These are phyloP conservation scores for Colletotrichum cereale DNA, from an alignment of 2,329 filamentous ascomycete species.

Conservation along the genomic window DNA sequence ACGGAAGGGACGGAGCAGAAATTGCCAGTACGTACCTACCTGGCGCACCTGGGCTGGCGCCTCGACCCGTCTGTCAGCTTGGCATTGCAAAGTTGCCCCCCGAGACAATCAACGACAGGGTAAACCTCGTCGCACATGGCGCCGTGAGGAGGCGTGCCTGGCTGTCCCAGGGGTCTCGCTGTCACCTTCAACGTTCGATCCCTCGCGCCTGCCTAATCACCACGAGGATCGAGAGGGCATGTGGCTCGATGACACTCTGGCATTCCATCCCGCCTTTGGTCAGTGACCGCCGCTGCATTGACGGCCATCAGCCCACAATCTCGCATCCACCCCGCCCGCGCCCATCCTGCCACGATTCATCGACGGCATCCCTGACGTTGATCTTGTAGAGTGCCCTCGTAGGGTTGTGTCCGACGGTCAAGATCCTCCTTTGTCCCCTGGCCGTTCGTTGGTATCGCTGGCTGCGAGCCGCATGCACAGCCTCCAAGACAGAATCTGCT, in stretches of 20 bases:
- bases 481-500: too few species aligned
- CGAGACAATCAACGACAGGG: conserved; percentile 15
- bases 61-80: neutral
- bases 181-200: conserved; percentile 7
- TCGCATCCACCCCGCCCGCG: neutral
- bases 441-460: conserved; percentile 18
- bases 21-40: neutral
- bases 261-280: neutral
- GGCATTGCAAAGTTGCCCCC: neutral
- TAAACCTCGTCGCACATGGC: conserved; percentile 25
- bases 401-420: too few species aligned
- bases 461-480: neutral
- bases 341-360: conserved; percentile 19
- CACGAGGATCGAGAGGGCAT: neutral
- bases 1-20: neutral
- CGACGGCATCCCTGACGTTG: conserved; percentile 31
- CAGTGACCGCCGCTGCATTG: conserved; percentile 25
- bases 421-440: too few species aligned
- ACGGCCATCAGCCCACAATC: conserved; percentile 31
- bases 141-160: conserved; percentile 21
- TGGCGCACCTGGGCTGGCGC: neutral
- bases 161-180: conserved; percentile 29
- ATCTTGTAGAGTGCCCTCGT: neutral
- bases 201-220: neutral
- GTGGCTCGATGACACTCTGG: neutral